Evolutionary conservation across 495 filamentous ascomycete species (phyloP).

Genomic region (Penicillium subrubescens): DNA sequence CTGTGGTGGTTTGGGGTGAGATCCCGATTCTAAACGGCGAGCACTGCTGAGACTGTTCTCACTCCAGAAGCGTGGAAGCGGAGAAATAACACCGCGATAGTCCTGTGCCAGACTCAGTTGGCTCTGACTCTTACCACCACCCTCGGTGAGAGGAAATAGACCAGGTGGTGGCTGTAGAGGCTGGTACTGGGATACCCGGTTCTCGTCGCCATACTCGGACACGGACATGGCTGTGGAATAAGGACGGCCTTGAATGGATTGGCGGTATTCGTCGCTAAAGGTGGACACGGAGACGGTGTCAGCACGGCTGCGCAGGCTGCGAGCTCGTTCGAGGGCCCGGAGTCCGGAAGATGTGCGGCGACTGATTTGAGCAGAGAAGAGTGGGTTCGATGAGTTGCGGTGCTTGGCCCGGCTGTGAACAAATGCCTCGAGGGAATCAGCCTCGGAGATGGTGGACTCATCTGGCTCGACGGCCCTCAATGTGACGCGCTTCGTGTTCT

Average conservation of each 20-base stretch:
- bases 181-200: constrained; percentile 31
- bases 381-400: constrained; percentile 47
- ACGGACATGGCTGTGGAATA: constrained; percentile 42
- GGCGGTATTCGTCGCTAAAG: constrained; percentile 40
- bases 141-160: constrained; percentile 32
- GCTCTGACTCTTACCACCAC: constrained; percentile 31
- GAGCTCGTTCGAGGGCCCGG: constrained; percentile 40
- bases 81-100: constrained; percentile 47
- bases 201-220: constrained; percentile 45
- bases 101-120: constrained; percentile 46
- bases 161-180: constrained; percentile 23
- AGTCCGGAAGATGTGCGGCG: constrained; percentile 39
- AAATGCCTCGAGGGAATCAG: constrained; percentile 48
- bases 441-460: constrained; percentile 41
- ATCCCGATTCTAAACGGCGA: constrained; percentile 27
- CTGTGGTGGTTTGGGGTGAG: constrained; percentile 12
- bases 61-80: constrained; percentile 46
- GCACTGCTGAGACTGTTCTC: constrained; percentile 39
- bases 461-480: constrained; percentile 40
- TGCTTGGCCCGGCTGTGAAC: constrained; percentile 47
- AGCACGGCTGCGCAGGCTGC: constrained; percentile 42
- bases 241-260: constrained; percentile 38
- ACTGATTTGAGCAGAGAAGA: constrained; percentile 44
- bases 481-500: constrained; percentile 39
- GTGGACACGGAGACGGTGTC: constrained; percentile 42